These are phyloP conservation scores for Phoma sp. DNA, from an alignment of 2,329 filamentous ascomycete genomes.

Conservation along the genomic window DNA sequence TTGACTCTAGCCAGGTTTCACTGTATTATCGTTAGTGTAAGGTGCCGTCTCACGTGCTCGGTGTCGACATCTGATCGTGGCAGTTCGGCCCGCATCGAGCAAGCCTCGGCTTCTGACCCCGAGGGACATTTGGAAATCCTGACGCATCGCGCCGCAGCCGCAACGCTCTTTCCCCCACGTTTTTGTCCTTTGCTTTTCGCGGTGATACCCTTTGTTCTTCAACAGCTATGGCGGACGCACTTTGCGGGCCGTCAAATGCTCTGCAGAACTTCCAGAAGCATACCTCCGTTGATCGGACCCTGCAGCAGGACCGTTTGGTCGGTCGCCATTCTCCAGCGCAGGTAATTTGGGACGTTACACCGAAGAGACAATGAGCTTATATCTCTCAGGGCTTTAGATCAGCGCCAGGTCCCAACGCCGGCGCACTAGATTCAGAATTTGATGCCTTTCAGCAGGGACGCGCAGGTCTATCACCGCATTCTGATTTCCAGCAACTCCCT, in stretches of 20 bases:
- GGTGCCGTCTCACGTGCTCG: too few relatives aligned
- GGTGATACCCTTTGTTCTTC: conserved; percentile 26
- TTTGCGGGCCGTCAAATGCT: conserved; percentile 78
- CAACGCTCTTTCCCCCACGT: conserved; percentile 4
- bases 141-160: neutral
- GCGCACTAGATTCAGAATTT: conserved; percentile 69
- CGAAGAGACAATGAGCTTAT: conserved; percentile 18
- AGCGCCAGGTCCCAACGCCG: conserved; percentile 57
- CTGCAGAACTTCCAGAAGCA: conserved; percentile 77
- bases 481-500: conserved; percentile 46
- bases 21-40: too few relatives aligned
- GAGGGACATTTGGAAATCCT: conserved; percentile 5
- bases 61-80: conserved; percentile 11
- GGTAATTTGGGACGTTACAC: conserved; percentile 49
- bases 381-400: conserved; percentile 66
- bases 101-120: conserved; percentile 31
- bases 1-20: too few relatives aligned
- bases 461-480: conserved; percentile 42
- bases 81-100: conserved; percentile 17
- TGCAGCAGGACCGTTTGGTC: conserved; percentile 74
- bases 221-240: conserved; percentile 66
- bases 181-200: conserved; percentile 16
- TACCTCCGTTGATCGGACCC: conserved; percentile 69
- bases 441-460: conserved; percentile 69
- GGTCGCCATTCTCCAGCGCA: conserved; percentile 61